Base-by-base conservation (phyloP, 1,139 yeast species). In the Scheffersomyces cryptocercus region DNA sequence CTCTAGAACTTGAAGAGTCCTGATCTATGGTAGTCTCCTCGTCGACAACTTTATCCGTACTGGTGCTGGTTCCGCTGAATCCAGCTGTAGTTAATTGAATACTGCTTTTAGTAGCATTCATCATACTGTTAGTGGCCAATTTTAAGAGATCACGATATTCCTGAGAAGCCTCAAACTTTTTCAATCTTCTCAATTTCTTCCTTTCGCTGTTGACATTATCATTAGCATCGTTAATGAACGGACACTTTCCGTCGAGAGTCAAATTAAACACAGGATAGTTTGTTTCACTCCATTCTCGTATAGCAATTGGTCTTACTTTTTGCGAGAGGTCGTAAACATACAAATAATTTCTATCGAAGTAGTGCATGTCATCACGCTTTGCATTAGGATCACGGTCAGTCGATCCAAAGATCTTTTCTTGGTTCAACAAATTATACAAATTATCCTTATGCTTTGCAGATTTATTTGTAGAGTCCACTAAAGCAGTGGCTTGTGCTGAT, bases 341-440 rank as follows among this genome's bases (percentile, higher is more conserved):
- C 33, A 90, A 68, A 63, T 84, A 90, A 46, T 72, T 68, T 41
- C 67, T 67, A 42, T 83, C 83, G 63, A 95, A 88, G 61, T 88
- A 88, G 59, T 85, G 84, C 56, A 87, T 79, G 61, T 91, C 97
- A 52, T 88, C 96, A 44, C 96, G 75, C 52, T 77, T 83, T 5
- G 95, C 91, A 51, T 75, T 79, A 14, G 96, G 95, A 62, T 91
- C 97, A 53, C 96, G 77, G 64, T 93, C 98, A 31, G 87, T 80
- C 1, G 96, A 87, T 8, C 97, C 97, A 60, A 82, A 82, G 16
- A 88, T 70, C 57, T 88, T 88, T 61, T 95, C 99, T 58, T 88
- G 91, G 50, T 82, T 82, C 53, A 91, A 76, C 51, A 93, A 72
- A 45, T 84, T 80, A 37, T 85, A 82, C 45, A 93, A 73, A 45